Percentiles rank a stretch among this genome's conserved stretches.
Conservation (phyloP, 2,329 filamentous ascomycete species). For the Penicillium sp. region DNA sequence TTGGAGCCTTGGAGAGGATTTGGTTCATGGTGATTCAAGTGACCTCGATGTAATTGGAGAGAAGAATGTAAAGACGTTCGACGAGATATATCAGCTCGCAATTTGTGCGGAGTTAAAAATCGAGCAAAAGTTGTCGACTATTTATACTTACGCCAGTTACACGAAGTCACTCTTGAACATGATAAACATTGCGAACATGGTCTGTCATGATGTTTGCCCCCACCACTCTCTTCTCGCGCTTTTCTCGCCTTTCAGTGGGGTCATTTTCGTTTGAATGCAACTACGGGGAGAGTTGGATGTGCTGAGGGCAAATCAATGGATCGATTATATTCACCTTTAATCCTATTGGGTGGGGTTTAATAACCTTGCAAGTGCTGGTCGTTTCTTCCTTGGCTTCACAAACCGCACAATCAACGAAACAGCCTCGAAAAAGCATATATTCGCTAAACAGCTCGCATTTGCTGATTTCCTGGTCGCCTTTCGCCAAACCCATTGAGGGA, state of each 20-base stretch:
- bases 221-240: neutral
- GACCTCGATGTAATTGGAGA: neutral
- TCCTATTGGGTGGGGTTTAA: neutral
- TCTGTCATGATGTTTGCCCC: neutral
- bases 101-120: neutral
- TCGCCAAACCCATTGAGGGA: neutral
- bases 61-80: neutral
- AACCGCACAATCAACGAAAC: neutral
- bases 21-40: neutral
- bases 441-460: neutral
- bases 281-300: neutral
- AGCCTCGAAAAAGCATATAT: neutral
- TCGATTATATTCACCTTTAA: neutral
- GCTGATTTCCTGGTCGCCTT: neutral
- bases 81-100: neutral
- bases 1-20: neutral
- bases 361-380: neutral
- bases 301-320: neutral
- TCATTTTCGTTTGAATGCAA: neutral
- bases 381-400: neutral
- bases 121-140: neutral
- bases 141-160: neutral
- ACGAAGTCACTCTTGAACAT: neutral
- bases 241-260: neutral
- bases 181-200: neutral